Evolutionary conservation across 352 stramenopile genomes (phyloP), one percentile per base, ranked within the genome.

Genomic region (Globisporangium nunn): DNA sequence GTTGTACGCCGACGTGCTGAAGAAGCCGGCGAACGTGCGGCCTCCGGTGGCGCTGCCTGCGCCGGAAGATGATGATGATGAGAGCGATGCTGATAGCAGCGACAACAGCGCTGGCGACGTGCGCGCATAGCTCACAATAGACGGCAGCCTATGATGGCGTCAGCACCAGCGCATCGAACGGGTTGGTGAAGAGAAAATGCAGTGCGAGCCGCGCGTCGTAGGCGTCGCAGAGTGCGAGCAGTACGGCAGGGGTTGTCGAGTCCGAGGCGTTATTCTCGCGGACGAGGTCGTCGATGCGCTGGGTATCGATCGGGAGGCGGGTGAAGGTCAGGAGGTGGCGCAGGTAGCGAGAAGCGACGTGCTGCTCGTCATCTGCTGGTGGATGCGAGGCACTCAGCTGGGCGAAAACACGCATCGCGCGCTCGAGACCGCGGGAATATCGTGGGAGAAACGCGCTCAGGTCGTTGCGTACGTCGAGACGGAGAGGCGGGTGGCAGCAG

Each of bases 1-100:
- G 35, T 55, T 91, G 18, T 90, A 88, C 55, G 80, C 75, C 1
- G 80, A 90, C 39, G 77, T 90, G 55, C 57, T 90, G 51, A 69
- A 65, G 40, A 83, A 77, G 40, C 54, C 52, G 39, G 41, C 37
- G 31, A n/a, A n/a, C n/a, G n/a, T 30, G 14, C 48, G 40, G 17
- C 11, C 17, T 17, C 29, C 48, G 37, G 63, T 3, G 23, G 17
- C 53, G 11, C 18, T 28, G 44, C 29, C 61, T 48, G 53, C 57
- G 67, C 15, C 29, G 29, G 37, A 10, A 1, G 37, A 3, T 15
- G 37, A 41, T 59, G 50, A 51, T 4, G 44, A 58, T 7, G 41
- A 40, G 12, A 46, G 58, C 39, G 41, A 18, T 6, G 10, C 44
- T 7, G 28, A 18, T 2, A 15, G 15, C 33, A 15, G 7, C 18